phyloP scores from a whole-genome alignment of 495 filamentous ascomycete species.

The Aspergillus campestris region DNA sequence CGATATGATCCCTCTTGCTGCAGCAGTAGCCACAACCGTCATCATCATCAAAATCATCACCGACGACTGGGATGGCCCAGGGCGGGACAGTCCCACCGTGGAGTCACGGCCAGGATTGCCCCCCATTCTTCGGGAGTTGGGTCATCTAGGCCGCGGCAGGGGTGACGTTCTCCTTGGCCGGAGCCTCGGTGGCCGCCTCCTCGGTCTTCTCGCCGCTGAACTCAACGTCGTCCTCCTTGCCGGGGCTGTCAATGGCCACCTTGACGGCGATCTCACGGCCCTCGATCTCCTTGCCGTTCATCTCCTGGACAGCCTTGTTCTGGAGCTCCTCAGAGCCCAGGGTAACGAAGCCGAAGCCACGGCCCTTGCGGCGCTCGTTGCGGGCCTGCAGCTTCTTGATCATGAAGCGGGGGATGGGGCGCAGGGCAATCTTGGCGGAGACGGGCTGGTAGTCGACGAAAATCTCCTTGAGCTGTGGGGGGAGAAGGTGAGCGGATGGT shows the following conservation, averaged over 20 bases:
- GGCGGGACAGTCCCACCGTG: no score
- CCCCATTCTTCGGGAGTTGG: no score
- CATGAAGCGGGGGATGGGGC: conserved; percentile 98
- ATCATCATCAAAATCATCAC: background rate
- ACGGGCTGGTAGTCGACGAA: conserved; percentile 82
- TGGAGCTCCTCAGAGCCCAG: conserved; percentile 91
- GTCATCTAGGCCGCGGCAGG: conserved; percentile 27
- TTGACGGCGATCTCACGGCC: conserved; percentile 99
- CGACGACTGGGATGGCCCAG: no score
- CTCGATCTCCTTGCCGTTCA: conserved; percentile 98
- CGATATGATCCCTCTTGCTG: conserved; percentile 2
- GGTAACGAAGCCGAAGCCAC: conserved; percentile 97
- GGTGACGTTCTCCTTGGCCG: conserved; percentile 31
- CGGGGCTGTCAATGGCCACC: conserved; percentile 98
- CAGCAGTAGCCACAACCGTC: conserved; percentile 4
- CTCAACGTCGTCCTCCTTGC: conserved; percentile 91
- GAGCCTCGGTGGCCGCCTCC: conserved; percentile 27
- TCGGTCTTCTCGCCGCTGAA: conserved; percentile 47
- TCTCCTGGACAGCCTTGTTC: conserved; percentile 91
- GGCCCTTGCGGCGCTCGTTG: conserved; percentile 97
- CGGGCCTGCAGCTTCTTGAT: conserved; percentile 98
- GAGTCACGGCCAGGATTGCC: no score
- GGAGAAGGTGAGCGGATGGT: no score
- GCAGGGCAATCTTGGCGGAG: conserved; percentile 95
- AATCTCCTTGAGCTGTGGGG: conserved; percentile 81